phyloP scores from a whole-genome alignment of 805 yeast genomes.

The Candida incommunis region DNA sequence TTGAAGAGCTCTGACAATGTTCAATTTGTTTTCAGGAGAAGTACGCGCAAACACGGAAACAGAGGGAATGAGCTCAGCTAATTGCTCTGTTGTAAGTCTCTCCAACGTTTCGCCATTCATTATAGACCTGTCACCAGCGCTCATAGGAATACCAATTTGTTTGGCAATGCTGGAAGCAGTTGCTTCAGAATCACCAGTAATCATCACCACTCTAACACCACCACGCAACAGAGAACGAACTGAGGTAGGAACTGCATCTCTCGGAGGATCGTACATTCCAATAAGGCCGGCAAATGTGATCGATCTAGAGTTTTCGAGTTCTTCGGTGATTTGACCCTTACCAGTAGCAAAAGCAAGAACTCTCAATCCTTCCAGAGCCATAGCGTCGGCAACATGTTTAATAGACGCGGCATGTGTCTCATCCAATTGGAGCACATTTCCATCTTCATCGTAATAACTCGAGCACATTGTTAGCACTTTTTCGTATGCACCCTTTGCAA shows the following conservation, averaged over 20 bases:
- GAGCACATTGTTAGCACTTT: constrained; percentile 47
- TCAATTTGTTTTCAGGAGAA: constrained; percentile 37
- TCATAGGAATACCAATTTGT: constrained; percentile 38
- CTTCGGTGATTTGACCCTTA: constrained; percentile 5
- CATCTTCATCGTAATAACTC: constrained; percentile 43
- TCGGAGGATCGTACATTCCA: constrained; percentile 98
- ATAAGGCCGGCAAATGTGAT: constrained; percentile 72
- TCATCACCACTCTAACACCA: constrained; percentile 96
- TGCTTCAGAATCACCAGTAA: constrained; percentile 55
- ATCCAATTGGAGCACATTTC: constrained; percentile 45
- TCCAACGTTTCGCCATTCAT: constrained; percentile 79
- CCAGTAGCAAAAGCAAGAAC: constrained; percentile 61
- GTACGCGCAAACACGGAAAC: constrained; percentile 42
- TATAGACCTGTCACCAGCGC: constrained; percentile 16
- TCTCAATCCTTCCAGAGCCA: constrained; percentile 78
- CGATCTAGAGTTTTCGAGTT: constrained; percentile 29
- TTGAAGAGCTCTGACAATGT: constrained; percentile 34
- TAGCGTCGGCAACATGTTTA: constrained; percentile 38
- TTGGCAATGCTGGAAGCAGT: constrained; percentile 38
- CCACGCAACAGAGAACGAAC: constrained; percentile 69
- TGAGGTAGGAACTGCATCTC: constrained; percentile 69
- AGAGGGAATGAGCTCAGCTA: constrained; percentile 61
- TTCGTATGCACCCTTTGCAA: constrained; percentile 87
- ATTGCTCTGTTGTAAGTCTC: constrained; percentile 50
- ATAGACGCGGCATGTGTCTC: constrained; percentile 35